Base-by-base conservation (phyloP, 805 yeast species). In the Cyberlindnera meyerae region DNA sequence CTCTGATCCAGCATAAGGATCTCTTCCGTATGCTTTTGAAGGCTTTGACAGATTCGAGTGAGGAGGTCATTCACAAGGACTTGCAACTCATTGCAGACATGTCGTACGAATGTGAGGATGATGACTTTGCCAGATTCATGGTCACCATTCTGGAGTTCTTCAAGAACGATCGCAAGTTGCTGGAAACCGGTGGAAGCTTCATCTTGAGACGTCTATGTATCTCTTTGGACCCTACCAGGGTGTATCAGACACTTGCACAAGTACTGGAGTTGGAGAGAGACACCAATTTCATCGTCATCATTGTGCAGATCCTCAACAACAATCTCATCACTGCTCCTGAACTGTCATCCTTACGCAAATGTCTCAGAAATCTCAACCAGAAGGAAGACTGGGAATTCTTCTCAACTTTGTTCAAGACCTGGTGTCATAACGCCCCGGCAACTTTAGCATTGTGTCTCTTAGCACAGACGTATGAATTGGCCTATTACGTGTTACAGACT, bases 401-500 rank as follows among this genome's bases (percentile, higher is more conserved):
- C 56, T 71, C 82, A 18, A 66, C 80, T 1, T 65, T 93, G 37
- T 93, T 90, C 62, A 79, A 77, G 52, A 79, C 94, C 40, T 93
- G 98, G 98, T 79, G 95, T 47, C 81, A 82, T 43, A 90, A 87
- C 55, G 79, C 96, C 0, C 88, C 94, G 2, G 89, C 97, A 5
- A 84, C 89, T 0, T 64, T 93, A 28, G 79, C 95, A 2, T 68
- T 93, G 15, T 88, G 97, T 50, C 65, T 93, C 26, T 65, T 90
- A 11, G 83, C 97, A 0, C 89, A 89, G 37, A 84, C 86, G 37
- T 90, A 93, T 57, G 93, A 87, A 53, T 69, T 89, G 42, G 93
- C 96, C 0, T 90, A 78, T 55, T 66, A 78, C n/a, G 82, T 90
- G 1, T 72, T 93, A 24, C 81, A 83, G 49, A 75, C 74, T n/a